Conservation (phyloP, 768 basidiomycete species). For the Boletus vinaceobasis region DNA sequence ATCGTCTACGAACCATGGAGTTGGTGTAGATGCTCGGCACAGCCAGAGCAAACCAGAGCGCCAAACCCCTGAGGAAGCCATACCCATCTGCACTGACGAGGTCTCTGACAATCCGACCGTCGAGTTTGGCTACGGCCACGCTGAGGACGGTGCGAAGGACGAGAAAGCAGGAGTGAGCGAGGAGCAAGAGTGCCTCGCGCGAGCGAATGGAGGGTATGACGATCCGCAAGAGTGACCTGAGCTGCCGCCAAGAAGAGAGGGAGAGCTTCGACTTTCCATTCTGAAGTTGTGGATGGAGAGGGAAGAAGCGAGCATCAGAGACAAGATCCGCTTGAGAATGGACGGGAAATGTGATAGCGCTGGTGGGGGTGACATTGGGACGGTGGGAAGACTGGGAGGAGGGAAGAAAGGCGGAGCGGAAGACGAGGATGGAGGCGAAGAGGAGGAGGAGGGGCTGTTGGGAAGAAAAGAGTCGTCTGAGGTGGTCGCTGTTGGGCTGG, state of each 20-base stretch:
- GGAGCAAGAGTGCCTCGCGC: slow-evolving; percentile 70
- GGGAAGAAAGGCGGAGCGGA: slow-evolving; percentile 42
- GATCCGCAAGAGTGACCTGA: slow-evolving; percentile 69
- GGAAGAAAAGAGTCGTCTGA: background rate
- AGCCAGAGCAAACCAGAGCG: slow-evolving; percentile 85
- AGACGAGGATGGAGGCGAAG: slow-evolving; percentile 45
- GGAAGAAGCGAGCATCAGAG: slow-evolving; percentile 58
- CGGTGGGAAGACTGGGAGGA: background rate
- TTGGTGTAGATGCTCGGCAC: slow-evolving; percentile 96
- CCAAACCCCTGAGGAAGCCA: slow-evolving; percentile 80
- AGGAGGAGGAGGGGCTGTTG: slow-evolving; percentile 39
- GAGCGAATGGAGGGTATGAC: slow-evolving; percentile 60
- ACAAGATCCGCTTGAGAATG: slow-evolving; percentile 54
- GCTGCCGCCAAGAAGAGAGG: slow-evolving; percentile 63
- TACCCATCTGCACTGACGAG: slow-evolving; percentile 82
- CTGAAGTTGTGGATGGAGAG: slow-evolving; percentile 42
- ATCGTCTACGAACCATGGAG: slow-evolving; percentile 62
- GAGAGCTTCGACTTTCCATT: slow-evolving; percentile 51
- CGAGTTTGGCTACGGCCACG: slow-evolving; percentile 81
- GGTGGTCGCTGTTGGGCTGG: background rate
- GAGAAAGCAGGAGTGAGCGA: slow-evolving; percentile 80
- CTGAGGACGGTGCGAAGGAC: slow-evolving; percentile 84
- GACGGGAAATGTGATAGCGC: slow-evolving; percentile 63
- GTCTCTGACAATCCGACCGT: slow-evolving; percentile 86
- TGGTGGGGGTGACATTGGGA: slow-evolving; percentile 43